phyloP scores from a whole-genome alignment of 306 rosid species.

The Begonia loranthoides region DNA sequence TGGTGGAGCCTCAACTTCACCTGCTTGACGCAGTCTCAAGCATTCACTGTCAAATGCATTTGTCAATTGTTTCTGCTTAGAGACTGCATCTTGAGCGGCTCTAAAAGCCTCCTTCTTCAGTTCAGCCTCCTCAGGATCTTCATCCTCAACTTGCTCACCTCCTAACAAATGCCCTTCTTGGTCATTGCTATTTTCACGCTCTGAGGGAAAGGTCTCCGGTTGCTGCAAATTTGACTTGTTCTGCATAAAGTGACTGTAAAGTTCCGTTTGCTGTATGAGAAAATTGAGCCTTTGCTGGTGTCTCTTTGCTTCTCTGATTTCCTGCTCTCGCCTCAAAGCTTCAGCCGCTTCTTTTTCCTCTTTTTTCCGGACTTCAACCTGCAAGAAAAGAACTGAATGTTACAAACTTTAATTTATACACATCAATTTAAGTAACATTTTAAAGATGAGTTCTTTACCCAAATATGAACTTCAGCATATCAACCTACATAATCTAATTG shows the following conservation, averaged over 20 bases:
- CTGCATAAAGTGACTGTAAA: slow-evolving; percentile 98
- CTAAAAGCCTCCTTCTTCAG: slow-evolving; percentile 84
- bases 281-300: slow-evolving; percentile 97
- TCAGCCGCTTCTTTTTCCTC: slow-evolving; percentile 99
- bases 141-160: slow-evolving; percentile 39
- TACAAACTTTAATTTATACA: too few relatives aligned
- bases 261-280: slow-evolving; percentile 96
- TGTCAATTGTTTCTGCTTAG: slow-evolving; percentile 76
- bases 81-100: slow-evolving; percentile 99
- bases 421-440: too few relatives aligned
- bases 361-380: slow-evolving; percentile 84
- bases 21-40: slow-evolving; percentile 59
- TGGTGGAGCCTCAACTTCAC: slow-evolving; percentile 50
- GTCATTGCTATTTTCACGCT: slow-evolving; percentile 33
- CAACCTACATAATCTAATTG: too few relatives aligned
- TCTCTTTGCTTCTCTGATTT: slow-evolving; percentile 95
- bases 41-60: slow-evolving; percentile 81
- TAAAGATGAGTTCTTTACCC: too few relatives aligned
- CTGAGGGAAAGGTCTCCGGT: slow-evolving; percentile 43
- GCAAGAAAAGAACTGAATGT: slow-evolving; percentile 5
- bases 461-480: too few relatives aligned
- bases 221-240: slow-evolving; percentile 68
- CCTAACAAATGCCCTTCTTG: slow-evolving; percentile 36
- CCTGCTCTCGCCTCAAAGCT: slow-evolving; percentile 91
- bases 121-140: slow-evolving; percentile 85